Percentiles rank a stretch among this genome's conserved stretches.
Evolutionary conservation across 306 rosid species (phyloP).

Genomic region (Quercus robur): DNA sequence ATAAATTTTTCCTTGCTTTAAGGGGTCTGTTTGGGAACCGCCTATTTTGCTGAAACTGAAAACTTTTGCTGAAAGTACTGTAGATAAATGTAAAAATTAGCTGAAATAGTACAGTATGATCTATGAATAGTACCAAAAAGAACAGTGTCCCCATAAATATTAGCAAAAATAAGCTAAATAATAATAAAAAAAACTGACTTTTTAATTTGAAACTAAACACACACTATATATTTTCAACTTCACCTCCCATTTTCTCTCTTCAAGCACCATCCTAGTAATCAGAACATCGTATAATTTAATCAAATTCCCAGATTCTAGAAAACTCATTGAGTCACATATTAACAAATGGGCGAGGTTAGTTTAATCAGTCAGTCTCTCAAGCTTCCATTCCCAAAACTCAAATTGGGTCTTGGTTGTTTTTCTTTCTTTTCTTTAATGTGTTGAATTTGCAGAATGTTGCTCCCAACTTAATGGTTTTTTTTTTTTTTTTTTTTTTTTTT

Average conservation of each 20-base stretch:
- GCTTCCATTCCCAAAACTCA: not conserved
- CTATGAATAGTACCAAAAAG: no score
- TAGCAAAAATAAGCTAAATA: no score
- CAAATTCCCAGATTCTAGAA: no score
- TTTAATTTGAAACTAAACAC: not conserved
- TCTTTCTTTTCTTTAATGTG: not conserved
- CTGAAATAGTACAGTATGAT: no score
- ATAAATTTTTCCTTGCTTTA: not conserved
- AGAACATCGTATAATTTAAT: not conserved
- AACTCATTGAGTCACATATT: not conserved
- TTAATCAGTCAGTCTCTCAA: not conserved
- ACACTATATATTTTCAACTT: constrained; percentile 22
- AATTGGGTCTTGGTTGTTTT: not conserved
- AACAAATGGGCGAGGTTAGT: constrained; percentile 68
- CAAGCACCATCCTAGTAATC: constrained; percentile 9
- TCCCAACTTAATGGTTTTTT: not conserved
- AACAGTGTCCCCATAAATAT: accelerated
- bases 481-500: no score
- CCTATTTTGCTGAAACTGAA: no score
- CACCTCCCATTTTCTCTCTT: constrained; percentile 4
- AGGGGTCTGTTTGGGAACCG: no score
- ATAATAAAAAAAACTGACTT: no score
- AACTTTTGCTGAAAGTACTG: accelerated
- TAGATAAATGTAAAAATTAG: no score
- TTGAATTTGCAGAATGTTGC: not conserved